Percentiles rank a stretch among this genome's conserved stretches.
Conservation (phyloP, 2,329 filamentous ascomycete species). For the Escovopsis sp. region DNA sequence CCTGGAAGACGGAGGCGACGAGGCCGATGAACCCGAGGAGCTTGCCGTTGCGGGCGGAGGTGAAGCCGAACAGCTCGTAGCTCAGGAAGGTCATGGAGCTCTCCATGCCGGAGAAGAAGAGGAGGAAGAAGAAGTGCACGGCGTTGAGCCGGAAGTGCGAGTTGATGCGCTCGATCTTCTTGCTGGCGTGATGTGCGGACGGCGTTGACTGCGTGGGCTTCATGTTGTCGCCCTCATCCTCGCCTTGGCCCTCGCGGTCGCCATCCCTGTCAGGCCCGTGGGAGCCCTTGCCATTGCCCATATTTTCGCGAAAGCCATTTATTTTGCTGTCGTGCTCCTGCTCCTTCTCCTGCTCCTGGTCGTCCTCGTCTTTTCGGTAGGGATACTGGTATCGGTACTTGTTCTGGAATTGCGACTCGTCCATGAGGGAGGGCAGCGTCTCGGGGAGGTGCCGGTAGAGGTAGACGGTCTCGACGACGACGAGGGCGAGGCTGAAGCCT, state of each 20-base stretch:
- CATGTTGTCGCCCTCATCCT: no score
- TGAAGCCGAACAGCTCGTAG: constrained; percentile 79
- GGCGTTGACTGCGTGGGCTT: no score
- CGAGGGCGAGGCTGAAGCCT: constrained; percentile 69
- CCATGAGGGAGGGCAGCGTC: constrained; percentile 52
- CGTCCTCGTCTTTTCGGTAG: constrained; percentile 2
- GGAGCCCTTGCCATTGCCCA: no score
- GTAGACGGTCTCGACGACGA: constrained; percentile 77
- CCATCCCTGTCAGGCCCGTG: no score
- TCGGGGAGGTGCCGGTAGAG: constrained; percentile 76
- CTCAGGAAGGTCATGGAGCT: constrained; percentile 97
- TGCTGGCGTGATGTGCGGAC: no score
- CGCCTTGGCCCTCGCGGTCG: no score
- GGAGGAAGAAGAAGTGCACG: constrained; percentile 77
- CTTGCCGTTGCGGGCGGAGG: constrained; percentile 63
- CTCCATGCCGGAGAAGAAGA: constrained; percentile 97
- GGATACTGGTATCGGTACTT: neutral
- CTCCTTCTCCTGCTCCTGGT: constrained; percentile 11
- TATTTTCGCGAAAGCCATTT: no score
- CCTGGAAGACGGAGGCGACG: constrained; percentile 82
- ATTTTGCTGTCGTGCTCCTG: constrained; percentile 4
- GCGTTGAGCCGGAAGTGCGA: constrained; percentile 69
- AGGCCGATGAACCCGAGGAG: constrained; percentile 85
- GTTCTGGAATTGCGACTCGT: constrained; percentile 11
- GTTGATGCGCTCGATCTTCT: constrained; percentile 66